Evolutionary conservation across 768 basidiomycete genomes (phyloP), one percentile per base, ranked within the genome.

Genomic region (Amanita fuliginea): DNA sequence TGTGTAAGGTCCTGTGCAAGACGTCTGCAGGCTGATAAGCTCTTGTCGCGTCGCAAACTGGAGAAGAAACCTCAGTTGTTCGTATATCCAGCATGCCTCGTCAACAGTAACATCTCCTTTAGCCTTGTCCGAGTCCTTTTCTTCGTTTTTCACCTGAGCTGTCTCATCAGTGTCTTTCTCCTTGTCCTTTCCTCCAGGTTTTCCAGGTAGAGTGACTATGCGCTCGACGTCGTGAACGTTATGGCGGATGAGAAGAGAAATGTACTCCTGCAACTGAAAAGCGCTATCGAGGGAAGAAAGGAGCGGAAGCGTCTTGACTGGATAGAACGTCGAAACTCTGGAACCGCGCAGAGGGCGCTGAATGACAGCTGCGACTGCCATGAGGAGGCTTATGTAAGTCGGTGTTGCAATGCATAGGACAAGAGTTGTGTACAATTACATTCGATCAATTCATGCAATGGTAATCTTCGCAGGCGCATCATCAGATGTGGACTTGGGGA

Each of bases 231-330:
- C 86, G 66, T 94, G 90, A 0, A 91, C 85, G 66, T 97, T 83
- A 22, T 78, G 71, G 13, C 86, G 80, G 51, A 95, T 87, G 54
- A 95, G 78, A 26, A 89, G 72, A 1, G 91, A 84, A 40, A 98
- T 88, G 66, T 92, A 95, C 60, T 98, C 95, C 59, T 95, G 91
- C 6, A 95, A 75, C 60, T 95, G 91, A 62, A 95, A 96, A 0
- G 92, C 89, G 63, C 89, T 93, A 67, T 94, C 86, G 26, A 95
- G 70, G 1, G 81, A 77, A 0, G 85, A 70, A 26, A 86, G 73
- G 0, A 81, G 75, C 0, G 86, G 86, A 2, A 88, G 70, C 6
- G 59, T 71, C 60, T 86, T 87, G 21, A 86, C 71, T 0, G 86
- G 84, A 57, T 89, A 89, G 59, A 90, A 90, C 0, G 84, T 76